Evolutionary conservation across 208 protist genomes (phyloP), one percentile per base, ranked within the genome.

Genomic region (Leishmania amazonensis): DNA sequence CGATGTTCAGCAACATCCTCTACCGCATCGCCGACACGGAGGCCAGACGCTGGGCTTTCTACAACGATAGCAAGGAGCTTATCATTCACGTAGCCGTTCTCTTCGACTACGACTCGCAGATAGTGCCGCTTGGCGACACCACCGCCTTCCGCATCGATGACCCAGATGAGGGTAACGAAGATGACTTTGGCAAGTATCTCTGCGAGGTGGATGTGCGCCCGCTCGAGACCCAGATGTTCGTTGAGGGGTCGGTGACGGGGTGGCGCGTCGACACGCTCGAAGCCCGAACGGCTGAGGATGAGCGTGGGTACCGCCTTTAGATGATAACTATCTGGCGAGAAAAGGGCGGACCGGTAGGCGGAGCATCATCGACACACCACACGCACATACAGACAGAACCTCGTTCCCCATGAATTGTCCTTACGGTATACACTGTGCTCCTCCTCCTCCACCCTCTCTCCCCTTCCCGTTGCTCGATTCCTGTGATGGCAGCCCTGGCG

Each of bases 201-300:
- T 93, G 86, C 71, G 91, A 96, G 81, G 89, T 96, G 38, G 93
- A 96, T 79, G 81, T 96, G 42, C 65, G 71, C 1, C 91, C 93
- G 3, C 89, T 88, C 17, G 86, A 89, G 76, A 96, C 93, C 49
- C 87, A 94, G 87, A 62, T 94, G 65, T 96, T 96, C 78, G 85
- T 96, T 54, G 85, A 91, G 81, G 93, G 93, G 67, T 85, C 78
- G 8, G 79, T 95, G 31, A 96, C 93, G 0, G 90, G 91, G 31
- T 96, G 93, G 93, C 81, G 83, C 28, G 87, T 96, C 15, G 93
- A 96, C 80, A 95, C 93, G 9, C 86, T 96, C 31, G 93, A 96
- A 87, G 93, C 90, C 24, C 91, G 91, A 64, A 90, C 86, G 24
- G 73, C 62, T 19, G 79, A 82, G 67, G 84, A 93, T 70, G 90